phyloP scores from a whole-genome alignment of 345 rosid species.

The Gossypium raimondii region DNA sequence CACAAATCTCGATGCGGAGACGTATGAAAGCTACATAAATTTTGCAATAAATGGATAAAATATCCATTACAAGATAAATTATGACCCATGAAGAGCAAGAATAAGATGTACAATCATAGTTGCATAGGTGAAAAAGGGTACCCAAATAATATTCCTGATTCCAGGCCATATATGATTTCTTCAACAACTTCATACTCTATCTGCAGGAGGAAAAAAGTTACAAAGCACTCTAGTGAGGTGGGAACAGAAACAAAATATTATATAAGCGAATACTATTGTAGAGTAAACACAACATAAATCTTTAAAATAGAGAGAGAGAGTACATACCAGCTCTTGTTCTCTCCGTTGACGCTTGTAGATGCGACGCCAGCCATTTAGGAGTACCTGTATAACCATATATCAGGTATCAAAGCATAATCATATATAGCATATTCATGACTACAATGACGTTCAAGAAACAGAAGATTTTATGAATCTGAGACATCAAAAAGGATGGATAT shows the following conservation, averaged over 20 bases:
- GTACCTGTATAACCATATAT: slow-evolving; percentile 42
- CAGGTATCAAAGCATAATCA: slow-evolving; percentile 18
- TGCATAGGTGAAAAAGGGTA: slow-evolving; percentile 26
- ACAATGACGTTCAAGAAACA: not conserved
- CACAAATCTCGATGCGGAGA: not conserved
- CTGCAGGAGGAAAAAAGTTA: slow-evolving; percentile 39
- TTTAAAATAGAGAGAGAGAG: not conserved
- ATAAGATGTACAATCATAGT: not conserved
- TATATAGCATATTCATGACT: not conserved
- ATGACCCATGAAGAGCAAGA: not conserved
- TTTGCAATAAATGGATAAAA: not conserved
- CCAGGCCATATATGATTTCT: slow-evolving; percentile 94
- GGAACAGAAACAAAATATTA: slow-evolving; percentile 9
- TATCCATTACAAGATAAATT: not conserved
- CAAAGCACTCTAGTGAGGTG: not conserved
- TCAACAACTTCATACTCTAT: slow-evolving; percentile 92
- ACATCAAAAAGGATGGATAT: not conserved
- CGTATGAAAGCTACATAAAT: not conserved
- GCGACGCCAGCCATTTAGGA: slow-evolving; percentile 89
- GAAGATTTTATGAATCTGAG: not conserved
- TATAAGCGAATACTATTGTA: not conserved
- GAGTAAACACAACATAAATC: not conserved
- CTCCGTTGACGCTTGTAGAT: slow-evolving; percentile 74
- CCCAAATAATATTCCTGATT: slow-evolving; percentile 97
- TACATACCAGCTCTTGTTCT: slow-evolving; percentile 74